Percentiles rank a stretch among this genome's conserved stretches.
Evolutionary conservation across 345 rosid genomes (phyloP).

Genomic region (Eucalyptus rudis): DNA sequence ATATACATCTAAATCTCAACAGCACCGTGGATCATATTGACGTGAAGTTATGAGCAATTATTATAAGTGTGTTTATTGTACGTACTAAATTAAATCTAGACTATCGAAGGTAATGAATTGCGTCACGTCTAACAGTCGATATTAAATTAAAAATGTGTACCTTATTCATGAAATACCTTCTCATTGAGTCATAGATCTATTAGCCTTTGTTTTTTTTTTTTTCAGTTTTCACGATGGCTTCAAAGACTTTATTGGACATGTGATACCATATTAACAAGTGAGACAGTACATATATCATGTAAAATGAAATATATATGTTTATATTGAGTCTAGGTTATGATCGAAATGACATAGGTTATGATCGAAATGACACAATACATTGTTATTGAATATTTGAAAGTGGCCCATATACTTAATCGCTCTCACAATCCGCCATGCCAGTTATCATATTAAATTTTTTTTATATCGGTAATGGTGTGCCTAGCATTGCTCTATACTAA

Average conservation of each 20-base stretch:
- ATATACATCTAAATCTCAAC: neutral
- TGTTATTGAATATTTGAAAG: neutral
- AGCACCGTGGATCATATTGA: neutral
- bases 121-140: fast-evolving
- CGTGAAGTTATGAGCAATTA: neutral
- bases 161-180: neutral
- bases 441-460: neutral
- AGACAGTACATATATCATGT: neutral
- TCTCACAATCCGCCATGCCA: neutral
- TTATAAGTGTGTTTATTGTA: neutral
- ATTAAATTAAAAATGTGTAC: neutral
- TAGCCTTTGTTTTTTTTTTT: neutral
- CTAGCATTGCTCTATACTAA: neutral
- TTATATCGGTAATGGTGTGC: neutral
- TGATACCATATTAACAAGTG: neutral
- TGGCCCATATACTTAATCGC: neutral
- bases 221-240: neutral
- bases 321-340: neutral
- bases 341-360: neutral
- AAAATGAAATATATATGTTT: neutral
- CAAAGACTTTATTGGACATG: neutral
- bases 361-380: neutral
- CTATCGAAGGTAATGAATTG: neutral
- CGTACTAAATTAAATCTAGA: neutral
- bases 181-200: neutral